These are phyloP conservation scores for Ceratobasidium sp. DNA, from an alignment of 1,284 basidiomycete genomes.

Conservation along the genomic window DNA sequence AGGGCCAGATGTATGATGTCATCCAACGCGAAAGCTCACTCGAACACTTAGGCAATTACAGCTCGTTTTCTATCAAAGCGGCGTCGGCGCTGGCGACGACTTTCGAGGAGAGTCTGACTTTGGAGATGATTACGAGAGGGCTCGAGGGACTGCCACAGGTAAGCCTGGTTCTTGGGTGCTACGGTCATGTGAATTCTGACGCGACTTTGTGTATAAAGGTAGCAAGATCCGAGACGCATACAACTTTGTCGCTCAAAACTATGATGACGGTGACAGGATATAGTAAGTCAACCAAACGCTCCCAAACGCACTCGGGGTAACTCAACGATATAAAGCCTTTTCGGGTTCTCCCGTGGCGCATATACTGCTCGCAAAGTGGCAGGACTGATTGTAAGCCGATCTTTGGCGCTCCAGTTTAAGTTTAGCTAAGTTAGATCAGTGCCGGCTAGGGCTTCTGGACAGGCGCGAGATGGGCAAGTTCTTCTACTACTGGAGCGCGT, in stretches of 20 bases:
- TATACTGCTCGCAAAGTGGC: constrained; percentile 49
- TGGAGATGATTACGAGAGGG: constrained; percentile 38
- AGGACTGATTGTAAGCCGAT: constrained; percentile 44
- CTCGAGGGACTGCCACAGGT: constrained; percentile 36
- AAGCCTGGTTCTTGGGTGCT: background rate
- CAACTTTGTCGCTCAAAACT: constrained; percentile 27
- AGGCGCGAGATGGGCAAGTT: constrained; percentile 46
- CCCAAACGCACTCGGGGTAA: background rate
- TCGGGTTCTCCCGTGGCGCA: constrained; percentile 48
- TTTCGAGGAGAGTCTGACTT: constrained; percentile 21
- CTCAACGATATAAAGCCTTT: constrained; percentile 8
- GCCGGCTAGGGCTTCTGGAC: constrained; percentile 38
- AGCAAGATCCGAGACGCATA: constrained; percentile 48
- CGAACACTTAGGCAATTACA: constrained; percentile 24
- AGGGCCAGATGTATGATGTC: background rate
- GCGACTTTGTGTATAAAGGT: constrained; percentile 12
- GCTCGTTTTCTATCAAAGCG: constrained; percentile 47
- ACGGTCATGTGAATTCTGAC: background rate
- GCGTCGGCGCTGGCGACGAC: constrained; percentile 43
- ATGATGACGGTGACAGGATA: constrained; percentile 30
- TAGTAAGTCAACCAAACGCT: constrained; percentile 4
- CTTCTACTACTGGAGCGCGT: constrained; percentile 44
- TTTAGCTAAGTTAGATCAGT: constrained; percentile 4
- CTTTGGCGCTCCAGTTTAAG: background rate
- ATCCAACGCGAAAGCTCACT: background rate